Conservation (phyloP, 768 basidiomycete genomes). For the Panaeolus papilionaceus region DNA sequence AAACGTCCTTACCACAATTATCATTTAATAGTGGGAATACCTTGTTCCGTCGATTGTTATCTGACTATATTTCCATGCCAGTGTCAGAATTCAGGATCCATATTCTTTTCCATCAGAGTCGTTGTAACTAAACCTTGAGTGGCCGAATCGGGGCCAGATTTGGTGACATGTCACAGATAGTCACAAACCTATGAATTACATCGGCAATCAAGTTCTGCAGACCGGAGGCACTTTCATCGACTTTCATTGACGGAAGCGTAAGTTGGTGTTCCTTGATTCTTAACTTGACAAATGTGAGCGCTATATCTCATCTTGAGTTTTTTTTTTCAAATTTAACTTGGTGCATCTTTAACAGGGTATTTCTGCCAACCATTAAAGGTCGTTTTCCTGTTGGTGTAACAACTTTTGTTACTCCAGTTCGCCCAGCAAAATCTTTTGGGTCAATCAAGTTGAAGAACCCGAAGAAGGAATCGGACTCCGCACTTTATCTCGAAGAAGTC, state of each 20-base stretch:
- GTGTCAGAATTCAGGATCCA: no score
- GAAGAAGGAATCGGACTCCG: slow-evolving; percentile 41
- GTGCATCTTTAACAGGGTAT: slow-evolving; percentile 41
- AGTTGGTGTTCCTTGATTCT: neutral
- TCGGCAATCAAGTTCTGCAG: neutral
- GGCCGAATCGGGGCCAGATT: no score
- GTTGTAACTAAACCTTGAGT: no score
- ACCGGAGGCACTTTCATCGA: neutral
- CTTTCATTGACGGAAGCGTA: neutral
- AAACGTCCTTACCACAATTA: no score
- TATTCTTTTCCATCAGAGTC: no score
- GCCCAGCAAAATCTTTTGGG: slow-evolving; percentile 45
- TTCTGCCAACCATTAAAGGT: slow-evolving; percentile 49
- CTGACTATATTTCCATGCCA: no score
- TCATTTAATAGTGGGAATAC: no score
- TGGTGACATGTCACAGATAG: neutral
- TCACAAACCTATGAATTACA: neutral
- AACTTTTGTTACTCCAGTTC: slow-evolving; percentile 57
- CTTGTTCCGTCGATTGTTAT: no score
- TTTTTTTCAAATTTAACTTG: neutral
- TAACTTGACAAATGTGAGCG: slow-evolving; percentile 16
- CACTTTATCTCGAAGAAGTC: slow-evolving; percentile 64
- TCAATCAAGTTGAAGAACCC: slow-evolving; percentile 41
- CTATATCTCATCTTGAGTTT: neutral
- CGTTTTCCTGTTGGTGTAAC: slow-evolving; percentile 64